Conservation (phyloP, 176 grass and related monocot genomes). For the Pharus latifolius region DNA sequence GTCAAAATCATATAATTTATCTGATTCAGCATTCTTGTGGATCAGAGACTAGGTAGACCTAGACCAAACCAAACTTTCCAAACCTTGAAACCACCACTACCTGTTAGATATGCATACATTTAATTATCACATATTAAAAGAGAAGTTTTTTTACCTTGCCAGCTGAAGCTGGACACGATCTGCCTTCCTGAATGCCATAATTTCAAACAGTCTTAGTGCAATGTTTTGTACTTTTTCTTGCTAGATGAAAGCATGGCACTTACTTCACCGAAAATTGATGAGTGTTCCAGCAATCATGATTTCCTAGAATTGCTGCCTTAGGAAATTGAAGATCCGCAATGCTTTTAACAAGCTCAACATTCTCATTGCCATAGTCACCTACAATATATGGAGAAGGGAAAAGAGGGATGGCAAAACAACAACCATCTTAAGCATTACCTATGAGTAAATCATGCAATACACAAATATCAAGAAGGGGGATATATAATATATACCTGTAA, state of each 20-base stretch:
- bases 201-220: constrained; percentile 14
- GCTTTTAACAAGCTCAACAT: constrained; percentile 89
- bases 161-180: constrained; percentile 71
- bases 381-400: constrained; percentile 11
- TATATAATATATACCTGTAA: constrained; percentile 80
- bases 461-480: not conserved
- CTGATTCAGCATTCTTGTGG: too few relatives aligned
- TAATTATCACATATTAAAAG: not conserved
- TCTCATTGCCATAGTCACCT: constrained; percentile 93
- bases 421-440: not conserved
- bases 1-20: too few relatives aligned
- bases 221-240: constrained; percentile 11
- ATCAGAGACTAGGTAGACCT: too few relatives aligned
- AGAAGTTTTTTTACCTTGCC: constrained; percentile 44
- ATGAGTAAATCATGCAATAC: not conserved
- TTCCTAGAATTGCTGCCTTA: constrained; percentile 92
- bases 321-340: constrained; percentile 72
- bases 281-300: constrained; percentile 90
- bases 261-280: constrained; percentile 87
- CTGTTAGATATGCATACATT: not conserved
- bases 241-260: constrained; percentile 7
- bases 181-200: constrained; percentile 52
- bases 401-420: not conserved
- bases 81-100: not conserved
- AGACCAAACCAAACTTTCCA: too few relatives aligned